phyloP scores from a whole-genome alignment of 106 monocot species.

The Triglochin maritima region DNA sequence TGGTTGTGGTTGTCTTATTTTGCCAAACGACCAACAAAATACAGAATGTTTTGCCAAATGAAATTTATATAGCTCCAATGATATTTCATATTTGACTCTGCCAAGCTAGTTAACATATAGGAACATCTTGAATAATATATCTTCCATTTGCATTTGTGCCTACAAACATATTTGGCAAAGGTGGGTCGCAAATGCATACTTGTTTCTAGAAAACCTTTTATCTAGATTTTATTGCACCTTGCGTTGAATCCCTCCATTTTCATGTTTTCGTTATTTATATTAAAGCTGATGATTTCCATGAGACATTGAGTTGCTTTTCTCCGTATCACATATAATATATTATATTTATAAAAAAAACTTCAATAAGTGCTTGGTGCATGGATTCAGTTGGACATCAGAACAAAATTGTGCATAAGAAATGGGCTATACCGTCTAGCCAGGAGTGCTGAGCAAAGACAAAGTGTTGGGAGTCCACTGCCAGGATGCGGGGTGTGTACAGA shows the following conservation, averaged over 20 bases:
- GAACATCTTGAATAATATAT: no score
- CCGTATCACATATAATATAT: neutral
- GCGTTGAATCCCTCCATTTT: neutral
- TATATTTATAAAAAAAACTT: neutral
- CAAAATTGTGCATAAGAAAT: constrained; percentile 71
- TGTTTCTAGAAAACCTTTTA: neutral
- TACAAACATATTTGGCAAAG: neutral
- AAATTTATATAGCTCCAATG: neutral
- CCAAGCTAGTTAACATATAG: no score
- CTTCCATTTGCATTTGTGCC: no score
- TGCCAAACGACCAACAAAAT: neutral
- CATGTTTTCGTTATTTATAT: neutral
- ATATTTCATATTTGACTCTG: neutral
- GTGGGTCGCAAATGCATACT: neutral
- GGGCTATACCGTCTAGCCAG: constrained; percentile 79
- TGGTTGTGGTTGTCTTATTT: neutral
- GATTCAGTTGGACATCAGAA: constrained; percentile 59
- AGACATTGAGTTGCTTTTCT: no score
- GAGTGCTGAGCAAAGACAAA: constrained; percentile 53
- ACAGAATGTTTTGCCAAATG: neutral
- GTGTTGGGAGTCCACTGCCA: constrained; percentile 10
- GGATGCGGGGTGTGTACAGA: constrained; percentile 3
- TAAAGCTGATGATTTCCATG: no score
- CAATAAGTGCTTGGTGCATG: neutral
- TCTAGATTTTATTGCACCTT: neutral